These are phyloP conservation scores for Fusarium sulawesiense DNA, from an alignment of 2,329 filamentous ascomycete genomes.

Conservation along the genomic window DNA sequence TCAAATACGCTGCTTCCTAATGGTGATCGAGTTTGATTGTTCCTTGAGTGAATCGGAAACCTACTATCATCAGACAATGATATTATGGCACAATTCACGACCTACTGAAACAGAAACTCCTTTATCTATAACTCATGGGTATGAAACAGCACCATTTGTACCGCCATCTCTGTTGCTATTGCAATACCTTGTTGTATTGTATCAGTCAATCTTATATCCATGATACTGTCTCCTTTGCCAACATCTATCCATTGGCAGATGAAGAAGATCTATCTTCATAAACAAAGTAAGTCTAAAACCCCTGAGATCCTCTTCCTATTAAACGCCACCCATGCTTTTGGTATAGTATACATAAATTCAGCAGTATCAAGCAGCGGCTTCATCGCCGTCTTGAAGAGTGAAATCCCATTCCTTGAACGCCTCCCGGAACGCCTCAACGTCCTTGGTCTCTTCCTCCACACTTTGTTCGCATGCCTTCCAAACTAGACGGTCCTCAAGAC, in stretches of 20 bases:
- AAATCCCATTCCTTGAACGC: conserved; percentile 92
- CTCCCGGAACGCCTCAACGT: conserved; percentile 82
- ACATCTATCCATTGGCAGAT: background rate
- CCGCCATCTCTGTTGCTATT: background rate
- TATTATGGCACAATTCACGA: background rate
- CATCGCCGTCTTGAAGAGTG: conserved; percentile 56
- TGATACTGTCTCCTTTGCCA: background rate
- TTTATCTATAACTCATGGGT: background rate
- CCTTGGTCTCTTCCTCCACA: conserved; percentile 79
- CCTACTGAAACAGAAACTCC: background rate
- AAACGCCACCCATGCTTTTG: conserved; percentile 39
- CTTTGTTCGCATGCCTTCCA: conserved; percentile 89
- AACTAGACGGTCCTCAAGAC: conserved; percentile 79
- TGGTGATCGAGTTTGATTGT: background rate
- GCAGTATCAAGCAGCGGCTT: conserved; percentile 15
- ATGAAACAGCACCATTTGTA: background rate
- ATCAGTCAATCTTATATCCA: background rate
- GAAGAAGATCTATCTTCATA: background rate
- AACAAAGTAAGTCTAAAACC: background rate
- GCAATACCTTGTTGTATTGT: background rate
- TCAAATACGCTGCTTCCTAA: conserved; percentile 16
- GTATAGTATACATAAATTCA: conserved; percentile 5
- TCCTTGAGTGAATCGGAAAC: background rate
- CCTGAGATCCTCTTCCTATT: conserved; percentile 3
- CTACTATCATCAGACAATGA: background rate